phyloP scores from a whole-genome alignment of 2,329 filamentous ascomycete genomes.

The Botrytis tulipae region DNA sequence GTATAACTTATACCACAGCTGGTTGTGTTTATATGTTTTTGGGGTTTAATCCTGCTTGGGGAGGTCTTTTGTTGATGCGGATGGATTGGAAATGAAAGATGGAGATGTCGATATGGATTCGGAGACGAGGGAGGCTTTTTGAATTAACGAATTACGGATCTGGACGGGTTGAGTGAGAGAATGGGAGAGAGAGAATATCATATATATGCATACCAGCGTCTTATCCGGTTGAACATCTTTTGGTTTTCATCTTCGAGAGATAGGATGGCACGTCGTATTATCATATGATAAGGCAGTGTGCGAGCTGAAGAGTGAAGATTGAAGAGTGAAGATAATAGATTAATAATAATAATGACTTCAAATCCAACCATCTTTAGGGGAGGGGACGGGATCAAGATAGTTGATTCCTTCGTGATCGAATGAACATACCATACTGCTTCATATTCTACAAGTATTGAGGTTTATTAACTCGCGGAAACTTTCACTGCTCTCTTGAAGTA shows the following conservation, averaged over 20 bases:
- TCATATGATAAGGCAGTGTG: background rate
- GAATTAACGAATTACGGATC: background rate
- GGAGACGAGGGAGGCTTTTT: background rate
- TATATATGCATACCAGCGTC: background rate
- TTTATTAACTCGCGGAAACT: background rate
- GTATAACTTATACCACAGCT: background rate
- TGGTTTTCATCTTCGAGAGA: background rate
- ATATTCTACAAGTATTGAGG: fast-evolving
- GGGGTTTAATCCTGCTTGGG: background rate
- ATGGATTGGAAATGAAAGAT: background rate
- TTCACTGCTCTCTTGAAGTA: background rate
- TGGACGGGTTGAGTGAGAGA: background rate
- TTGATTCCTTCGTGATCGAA: background rate
- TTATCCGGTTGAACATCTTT: background rate
- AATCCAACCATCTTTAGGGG: background rate
- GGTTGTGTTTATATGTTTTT: background rate
- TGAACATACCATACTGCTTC: background rate
- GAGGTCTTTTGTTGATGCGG: background rate
- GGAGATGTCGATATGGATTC: background rate
- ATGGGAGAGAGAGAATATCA: background rate
- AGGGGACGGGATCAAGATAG: background rate
- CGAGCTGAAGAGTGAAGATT: background rate
- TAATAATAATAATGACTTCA: background rate
- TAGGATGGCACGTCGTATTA: background rate
- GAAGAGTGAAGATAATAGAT: background rate